Base-by-base conservation (phyloP, 2,329 filamentous ascomycete genomes). In the Chrysoporthe austroafricana region DNA sequence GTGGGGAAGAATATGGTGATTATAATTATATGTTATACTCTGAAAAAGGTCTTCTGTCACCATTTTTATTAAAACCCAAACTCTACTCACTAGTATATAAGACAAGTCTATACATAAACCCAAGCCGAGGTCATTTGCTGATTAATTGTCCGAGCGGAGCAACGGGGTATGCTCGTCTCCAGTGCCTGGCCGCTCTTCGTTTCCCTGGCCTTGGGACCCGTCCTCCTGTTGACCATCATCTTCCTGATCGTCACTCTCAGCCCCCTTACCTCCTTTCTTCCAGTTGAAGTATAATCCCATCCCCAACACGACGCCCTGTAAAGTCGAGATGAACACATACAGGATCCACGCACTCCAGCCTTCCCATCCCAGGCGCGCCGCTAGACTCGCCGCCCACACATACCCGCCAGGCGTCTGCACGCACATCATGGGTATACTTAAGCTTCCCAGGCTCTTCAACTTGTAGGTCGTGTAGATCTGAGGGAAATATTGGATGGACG, bases 271-370 rank as follows among this genome's bases (percentile, higher is more conserved):
- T 70, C 65, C 70, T 69, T 67, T 75, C 73, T 82, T 79, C 70
- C 90, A 76, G 78, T 94, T 85, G 76, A 94, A 98, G 73, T 87
- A 89, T 69, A 97, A 86, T 26, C 89, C 93, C 90, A 99, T 91
- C 32, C 78, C 82, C 56, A 99, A 83, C 66, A 99, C 80, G 9
- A 88, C 85, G n/a, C 94, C 95, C 78, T 99, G 96, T 82, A 98
- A 85, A 66, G 84, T 80, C 1, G 95, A 95, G 0, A 94, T 97
- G 63, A 98, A 84, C 58, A 97, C 84, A 75, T 95, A 96, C 16
- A 98, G 90, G 11, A 93, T 90, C 96, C 96, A 99, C 0, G 94
- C 93, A 79, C 94, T 97, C 96, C 96, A 99, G 0, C 95, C 95
- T 44, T 86, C 88, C 74, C 84, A 84, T 0, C 96, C 96, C 26